phyloP scores from a whole-genome alignment of 2,329 filamentous ascomycete species.

The Pleoardoris graminearum region DNA sequence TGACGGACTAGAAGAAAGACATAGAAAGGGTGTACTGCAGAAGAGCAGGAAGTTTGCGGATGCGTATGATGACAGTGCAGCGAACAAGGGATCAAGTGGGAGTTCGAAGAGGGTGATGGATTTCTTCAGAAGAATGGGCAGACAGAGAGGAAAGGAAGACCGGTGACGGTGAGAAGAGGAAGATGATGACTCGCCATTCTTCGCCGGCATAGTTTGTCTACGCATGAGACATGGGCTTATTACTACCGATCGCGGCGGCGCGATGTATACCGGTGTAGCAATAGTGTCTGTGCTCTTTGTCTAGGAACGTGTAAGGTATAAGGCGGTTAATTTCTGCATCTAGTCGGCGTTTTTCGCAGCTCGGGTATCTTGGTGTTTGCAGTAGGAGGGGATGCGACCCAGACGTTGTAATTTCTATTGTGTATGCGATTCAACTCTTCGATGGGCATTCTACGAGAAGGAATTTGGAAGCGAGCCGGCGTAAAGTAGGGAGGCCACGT shows the following conservation, averaged over 20 bases:
- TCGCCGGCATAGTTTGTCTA: constrained; percentile 1
- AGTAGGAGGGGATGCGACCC: background rate
- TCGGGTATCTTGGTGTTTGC: background rate
- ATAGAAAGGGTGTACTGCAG: constrained; percentile 64
- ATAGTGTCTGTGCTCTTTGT: background rate
- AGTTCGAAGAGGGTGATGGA: constrained; percentile 96
- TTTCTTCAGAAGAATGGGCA: constrained; percentile 88
- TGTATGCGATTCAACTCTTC: constrained; percentile 4
- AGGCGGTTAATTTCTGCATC: constrained; percentile 2
- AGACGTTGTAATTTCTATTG: constrained; percentile 9
- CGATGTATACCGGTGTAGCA: background rate
- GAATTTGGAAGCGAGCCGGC: background rate
- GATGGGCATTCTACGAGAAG: background rate
- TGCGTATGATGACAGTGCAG: constrained; percentile 70
- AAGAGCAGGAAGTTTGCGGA: constrained; percentile 88
- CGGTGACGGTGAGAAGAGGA: constrained; percentile 17
- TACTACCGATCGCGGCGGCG: constrained; percentile 1
- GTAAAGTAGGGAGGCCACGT: background rate
- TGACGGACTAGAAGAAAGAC: constrained; percentile 26
- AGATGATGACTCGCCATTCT: background rate
- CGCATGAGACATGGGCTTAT: background rate
- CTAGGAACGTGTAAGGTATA: background rate
- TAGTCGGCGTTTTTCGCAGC: constrained; percentile 1
- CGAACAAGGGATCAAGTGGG: constrained; percentile 54
- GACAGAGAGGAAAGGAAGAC: constrained; percentile 58